Percentiles rank a stretch among this genome's conserved stretches.
These are phyloP conservation scores for Candida mattraensis DNA, from an alignment of 805 yeast genomes.

Conservation along the genomic window DNA sequence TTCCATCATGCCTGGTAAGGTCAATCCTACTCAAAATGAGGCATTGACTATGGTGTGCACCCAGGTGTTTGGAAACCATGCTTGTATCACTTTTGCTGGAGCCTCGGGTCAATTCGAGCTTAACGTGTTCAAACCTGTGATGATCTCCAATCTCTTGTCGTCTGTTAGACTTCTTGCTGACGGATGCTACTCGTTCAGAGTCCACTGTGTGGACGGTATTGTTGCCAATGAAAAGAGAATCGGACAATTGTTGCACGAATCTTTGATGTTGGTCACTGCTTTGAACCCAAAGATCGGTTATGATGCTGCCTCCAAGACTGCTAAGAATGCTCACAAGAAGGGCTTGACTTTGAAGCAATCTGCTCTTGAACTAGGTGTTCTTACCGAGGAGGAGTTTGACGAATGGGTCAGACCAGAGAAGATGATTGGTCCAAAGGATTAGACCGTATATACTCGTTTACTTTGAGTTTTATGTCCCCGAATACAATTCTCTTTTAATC, in stretches of 20 bases:
- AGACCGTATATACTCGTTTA: neutral
- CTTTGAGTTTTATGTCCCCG: neutral
- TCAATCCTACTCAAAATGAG: slow-evolving; percentile 98
- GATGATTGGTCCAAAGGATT: slow-evolving; percentile 88
- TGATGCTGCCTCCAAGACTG: slow-evolving; percentile 95
- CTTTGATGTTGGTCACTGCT: slow-evolving; percentile 97
- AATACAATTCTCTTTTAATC: too few relatives aligned
- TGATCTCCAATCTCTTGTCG: slow-evolving; percentile 86
- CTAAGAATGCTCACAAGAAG: slow-evolving; percentile 98
- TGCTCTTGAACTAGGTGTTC: slow-evolving; percentile 86
- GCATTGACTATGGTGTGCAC: slow-evolving; percentile 98
- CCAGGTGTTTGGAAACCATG: slow-evolving; percentile 96
- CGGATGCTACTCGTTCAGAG: slow-evolving; percentile 85
- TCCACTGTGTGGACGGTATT: slow-evolving; percentile 94
- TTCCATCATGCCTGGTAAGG: slow-evolving; percentile 99
- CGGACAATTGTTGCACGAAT: slow-evolving; percentile 84
- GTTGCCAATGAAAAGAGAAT: slow-evolving; percentile 86
- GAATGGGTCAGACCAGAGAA: slow-evolving; percentile 97
- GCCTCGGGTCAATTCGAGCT: slow-evolving; percentile 99
- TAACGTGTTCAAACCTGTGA: slow-evolving; percentile 95
- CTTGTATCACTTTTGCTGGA: slow-evolving; percentile 95
- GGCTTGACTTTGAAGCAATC: slow-evolving; percentile 94
- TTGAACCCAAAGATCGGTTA: slow-evolving; percentile 98
- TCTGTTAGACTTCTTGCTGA: slow-evolving; percentile 89
- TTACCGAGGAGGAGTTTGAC: slow-evolving; percentile 84